Percentiles rank a stretch among this genome's conserved stretches.
phyloP scores from a whole-genome alignment of 225 moss, liverwort and hornwort species.

The Climacium dendroides region DNA sequence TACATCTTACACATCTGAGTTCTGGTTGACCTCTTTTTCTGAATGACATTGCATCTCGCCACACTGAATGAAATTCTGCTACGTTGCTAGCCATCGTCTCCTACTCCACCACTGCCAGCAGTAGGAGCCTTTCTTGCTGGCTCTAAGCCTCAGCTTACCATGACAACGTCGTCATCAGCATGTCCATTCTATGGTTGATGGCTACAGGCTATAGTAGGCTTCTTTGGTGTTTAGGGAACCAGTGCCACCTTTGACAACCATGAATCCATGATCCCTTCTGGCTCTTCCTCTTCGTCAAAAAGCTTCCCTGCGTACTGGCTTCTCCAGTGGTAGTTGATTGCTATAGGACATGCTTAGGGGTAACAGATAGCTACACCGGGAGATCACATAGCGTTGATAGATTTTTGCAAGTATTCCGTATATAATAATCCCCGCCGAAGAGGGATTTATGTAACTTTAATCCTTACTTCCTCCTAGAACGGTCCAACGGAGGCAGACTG shows the following conservation, averaged over 20 bases:
- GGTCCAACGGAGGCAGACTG: neutral
- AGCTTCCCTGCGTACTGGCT: constrained; percentile 14
- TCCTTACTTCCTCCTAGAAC: neutral
- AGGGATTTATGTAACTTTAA: neutral
- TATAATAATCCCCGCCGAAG: too few species aligned
- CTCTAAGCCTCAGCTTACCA: neutral
- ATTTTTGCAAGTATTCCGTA: too few species aligned
- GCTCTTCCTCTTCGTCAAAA: constrained; percentile 33
- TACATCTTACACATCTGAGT: neutral
- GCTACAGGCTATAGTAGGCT: neutral
- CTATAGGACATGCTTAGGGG: neutral
- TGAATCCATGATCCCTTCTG: neutral
- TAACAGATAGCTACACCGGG: neutral
- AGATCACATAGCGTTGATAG: too few species aligned
- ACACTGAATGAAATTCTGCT: neutral
- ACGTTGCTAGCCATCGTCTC: neutral
- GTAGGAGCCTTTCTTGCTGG: neutral
- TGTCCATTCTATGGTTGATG: neutral
- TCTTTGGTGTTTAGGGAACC: neutral
- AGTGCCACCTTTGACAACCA: neutral
- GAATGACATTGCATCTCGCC: neutral
- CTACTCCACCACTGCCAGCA: neutral
- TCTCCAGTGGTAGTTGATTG: neutral
- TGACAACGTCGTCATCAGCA: neutral
- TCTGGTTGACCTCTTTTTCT: neutral